Evolutionary conservation across 169 alveolate genomes (phyloP).

Genomic region (Plasmodium sp.): DNA sequence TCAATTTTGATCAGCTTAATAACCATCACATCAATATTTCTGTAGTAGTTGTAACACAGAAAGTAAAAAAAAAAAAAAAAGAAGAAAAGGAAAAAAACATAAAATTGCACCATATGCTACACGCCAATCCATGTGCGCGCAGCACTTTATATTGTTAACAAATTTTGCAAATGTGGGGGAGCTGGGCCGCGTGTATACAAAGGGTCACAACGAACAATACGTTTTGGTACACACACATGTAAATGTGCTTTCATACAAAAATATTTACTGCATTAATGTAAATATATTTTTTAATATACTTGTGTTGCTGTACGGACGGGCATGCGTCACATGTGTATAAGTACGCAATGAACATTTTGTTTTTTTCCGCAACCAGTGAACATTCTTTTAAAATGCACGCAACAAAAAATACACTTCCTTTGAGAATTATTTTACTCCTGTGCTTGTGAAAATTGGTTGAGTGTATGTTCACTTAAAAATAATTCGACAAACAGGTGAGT

Average conservation of each 20-base stretch:
- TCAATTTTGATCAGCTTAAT: background rate
- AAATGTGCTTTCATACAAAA: background rate
- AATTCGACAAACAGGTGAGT: background rate
- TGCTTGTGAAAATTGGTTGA: background rate
- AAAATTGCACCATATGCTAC: background rate
- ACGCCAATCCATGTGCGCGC: background rate
- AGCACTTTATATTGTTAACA: background rate
- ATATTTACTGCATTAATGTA: background rate
- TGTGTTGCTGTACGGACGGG: background rate
- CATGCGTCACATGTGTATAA: background rate
- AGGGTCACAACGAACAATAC: background rate
- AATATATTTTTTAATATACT: background rate
- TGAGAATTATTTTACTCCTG: background rate
- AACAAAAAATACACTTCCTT: background rate
- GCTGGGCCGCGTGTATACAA: background rate
- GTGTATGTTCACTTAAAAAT: background rate
- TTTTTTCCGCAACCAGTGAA: background rate
- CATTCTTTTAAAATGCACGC: slow-evolving; percentile 1
- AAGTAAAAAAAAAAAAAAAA: background rate
- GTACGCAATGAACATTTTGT: background rate
- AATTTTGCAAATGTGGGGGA: background rate
- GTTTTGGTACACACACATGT: slow-evolving; percentile 17
- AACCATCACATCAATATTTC: background rate
- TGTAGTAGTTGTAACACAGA: background rate
- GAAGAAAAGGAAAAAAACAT: background rate